Evolutionary conservation across 1,284 basidiomycete genomes (phyloP), one percentile per base, ranked within the genome.

Genomic region (Apiotrichum laibachii): DNA sequence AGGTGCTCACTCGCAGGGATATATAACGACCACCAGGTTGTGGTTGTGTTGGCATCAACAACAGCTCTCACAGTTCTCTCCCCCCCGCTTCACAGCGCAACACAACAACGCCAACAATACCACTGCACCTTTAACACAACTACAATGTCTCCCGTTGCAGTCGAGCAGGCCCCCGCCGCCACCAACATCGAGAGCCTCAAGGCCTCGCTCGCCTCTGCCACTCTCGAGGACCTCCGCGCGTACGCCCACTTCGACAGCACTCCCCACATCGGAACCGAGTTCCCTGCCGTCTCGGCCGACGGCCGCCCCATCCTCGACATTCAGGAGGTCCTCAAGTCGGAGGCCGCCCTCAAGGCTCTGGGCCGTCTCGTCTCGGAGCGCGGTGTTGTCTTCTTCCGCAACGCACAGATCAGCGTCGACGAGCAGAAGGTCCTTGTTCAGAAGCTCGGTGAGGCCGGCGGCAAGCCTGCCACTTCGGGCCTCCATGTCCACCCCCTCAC

Each of bases 371-470:
- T 87, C 56, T 83, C 85, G 4, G 82, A 85, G 57, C 84, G 86
- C 35, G 85, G 85, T 18, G 86, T 88, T 53, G 85, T 86, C 21
- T 86, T 87, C 76, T 86, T 88, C 81, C 80, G 82, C 22, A 76
- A 81, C 19, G 85, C 84, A 61, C 77, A 81, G 49, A 59, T 84
- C 52, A 76, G 72, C 10, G 60, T 81, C 19, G 74, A 74, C 2
- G 75, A 83, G 53, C 80, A 82, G 67, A 79, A 80, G 58, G 62
- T 80, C 49, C 79, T 85, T 45, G 80, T 75, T 3, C 71, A 77
- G 35, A 75, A 79, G 22, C 71, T 88, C 22, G 85, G 86, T 5
- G 73, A 42, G 37, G 77, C 85, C 1, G 75, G 82, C 5, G 85
- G 85, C 37, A 83, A 84, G 47, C 86, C 86, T 0, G 67, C 73